phyloP scores from a whole-genome alignment of 192 early-diverging fungal genomes.

The Umbelopsis isabellina region DNA sequence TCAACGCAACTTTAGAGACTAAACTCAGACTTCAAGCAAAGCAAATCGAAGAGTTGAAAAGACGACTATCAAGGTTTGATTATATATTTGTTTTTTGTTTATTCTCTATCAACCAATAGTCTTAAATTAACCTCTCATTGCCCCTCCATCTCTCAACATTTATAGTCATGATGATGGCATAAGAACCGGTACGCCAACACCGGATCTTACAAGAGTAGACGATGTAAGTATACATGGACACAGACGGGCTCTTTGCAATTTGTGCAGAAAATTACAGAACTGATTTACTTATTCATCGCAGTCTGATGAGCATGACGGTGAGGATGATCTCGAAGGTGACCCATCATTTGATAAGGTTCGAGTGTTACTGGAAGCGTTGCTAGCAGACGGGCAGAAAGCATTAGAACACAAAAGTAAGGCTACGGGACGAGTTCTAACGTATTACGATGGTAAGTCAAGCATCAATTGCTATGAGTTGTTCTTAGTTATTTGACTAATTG shows the following conservation, averaged over 20 bases:
- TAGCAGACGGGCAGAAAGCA: background rate
- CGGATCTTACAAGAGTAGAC: slow-evolving; percentile 1
- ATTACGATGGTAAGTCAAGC: background rate
- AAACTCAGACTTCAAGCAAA: slow-evolving; percentile 18
- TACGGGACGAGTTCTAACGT: background rate
- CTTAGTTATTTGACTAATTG: background rate
- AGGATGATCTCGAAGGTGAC: slow-evolving; percentile 2
- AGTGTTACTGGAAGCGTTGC: background rate
- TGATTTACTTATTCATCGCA: background rate
- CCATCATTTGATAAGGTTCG: background rate
- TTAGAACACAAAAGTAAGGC: slow-evolving; percentile 8
- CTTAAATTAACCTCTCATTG: too few relatives aligned
- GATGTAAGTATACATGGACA: background rate
- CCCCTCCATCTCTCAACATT: background rate
- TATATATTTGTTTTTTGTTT: background rate
- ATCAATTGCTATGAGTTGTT: background rate
- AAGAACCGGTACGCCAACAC: background rate
- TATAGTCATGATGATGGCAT: slow-evolving; percentile 1
- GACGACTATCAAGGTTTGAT: slow-evolving; percentile 6
- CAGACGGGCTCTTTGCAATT: background rate
- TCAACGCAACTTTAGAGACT: slow-evolving; percentile 14
- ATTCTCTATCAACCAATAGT: too few relatives aligned
- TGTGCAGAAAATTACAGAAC: background rate
- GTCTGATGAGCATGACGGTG: slow-evolving; percentile 12
- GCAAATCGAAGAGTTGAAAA: slow-evolving; percentile 11